Base-by-base conservation (phyloP, 352 stramenopile genomes). In the Globisporangium polare region DNA sequence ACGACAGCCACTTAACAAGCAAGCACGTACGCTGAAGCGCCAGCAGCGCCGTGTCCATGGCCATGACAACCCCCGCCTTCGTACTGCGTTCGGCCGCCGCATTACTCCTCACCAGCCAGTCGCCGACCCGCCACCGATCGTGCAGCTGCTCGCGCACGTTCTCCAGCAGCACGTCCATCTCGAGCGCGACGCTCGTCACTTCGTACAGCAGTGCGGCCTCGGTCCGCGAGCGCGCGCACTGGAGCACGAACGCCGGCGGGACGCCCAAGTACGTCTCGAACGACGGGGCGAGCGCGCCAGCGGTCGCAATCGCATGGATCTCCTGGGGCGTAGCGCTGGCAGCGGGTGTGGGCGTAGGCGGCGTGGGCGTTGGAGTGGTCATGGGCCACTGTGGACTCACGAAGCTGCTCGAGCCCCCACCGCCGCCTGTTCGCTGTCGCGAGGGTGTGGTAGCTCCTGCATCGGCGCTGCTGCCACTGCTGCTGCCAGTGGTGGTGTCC, bases 131-230 rank as follows among this genome's bases (percentile, higher is more conserved):
- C 18, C 65, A 24, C n/a, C 60, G 63, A 55, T 81, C 73, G 22
- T 72, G 60, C 6, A 81, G 63, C 59, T 81, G 73, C 41, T 81
- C 73, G 18, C 67, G 15, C 17, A 70, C 47, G 39, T 39, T 63
- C 43, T 67, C 62, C 10, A 67, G 20, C 20, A 81, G 57, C 18
- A 66, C 59, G 39, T 81, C 73, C 63, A 79, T 72, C 62, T 78
- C 73, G 17, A 68, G 60, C n/a, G 68, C 68, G 15, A 68, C 33
- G 12, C 51, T 47, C 20, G 66, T 31, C 4, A 80, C 42, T n/a
- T 80, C 73, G 5, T 72, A 66, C 0, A 75, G 57, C 50, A 75
- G 26, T 35, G 67, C 61, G 7, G 61, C 39, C 27, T 78, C 71
- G 0, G 64, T 63, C 2, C 58, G 58, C 27, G 49, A 72, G 31